phyloP scores from a whole-genome alignment of 129 eudicot genomes.

The Lonicera japonica region DNA sequence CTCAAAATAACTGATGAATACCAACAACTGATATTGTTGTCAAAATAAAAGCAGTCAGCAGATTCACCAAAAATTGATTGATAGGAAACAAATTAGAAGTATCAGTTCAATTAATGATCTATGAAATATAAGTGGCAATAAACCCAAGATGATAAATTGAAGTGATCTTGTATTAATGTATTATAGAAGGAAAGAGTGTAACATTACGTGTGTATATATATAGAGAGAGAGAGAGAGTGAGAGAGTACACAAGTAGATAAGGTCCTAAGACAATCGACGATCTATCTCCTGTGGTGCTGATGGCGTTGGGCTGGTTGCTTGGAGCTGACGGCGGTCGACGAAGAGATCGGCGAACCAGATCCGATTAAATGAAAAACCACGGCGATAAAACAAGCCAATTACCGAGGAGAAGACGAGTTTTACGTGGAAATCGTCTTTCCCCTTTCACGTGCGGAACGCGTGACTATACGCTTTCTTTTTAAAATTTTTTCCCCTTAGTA shows the following conservation, averaged over 20 bases:
- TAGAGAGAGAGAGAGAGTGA: not conserved
- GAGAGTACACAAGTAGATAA: not conserved
- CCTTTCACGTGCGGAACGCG: not conserved
- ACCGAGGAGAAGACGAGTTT: not conserved
- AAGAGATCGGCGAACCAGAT: conserved; percentile 10
- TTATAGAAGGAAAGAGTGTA: not conserved
- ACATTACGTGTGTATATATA: too few relatives aligned
- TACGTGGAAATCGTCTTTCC: not conserved
- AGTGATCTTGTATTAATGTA: not conserved
- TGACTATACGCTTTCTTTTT: not conserved
- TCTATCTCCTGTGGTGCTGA: not conserved
- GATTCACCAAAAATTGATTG: not conserved
- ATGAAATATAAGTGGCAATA: not conserved
- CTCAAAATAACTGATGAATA: too few relatives aligned
- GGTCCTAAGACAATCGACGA: not conserved
- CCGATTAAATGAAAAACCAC: conserved; percentile 24
- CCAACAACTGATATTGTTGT: too few relatives aligned
- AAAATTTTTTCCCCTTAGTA: too few relatives aligned
- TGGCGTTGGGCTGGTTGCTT: not conserved
- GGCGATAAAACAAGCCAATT: not conserved
- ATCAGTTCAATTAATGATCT: not conserved
- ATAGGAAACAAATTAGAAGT: not conserved
- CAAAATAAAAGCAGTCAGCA: not conserved
- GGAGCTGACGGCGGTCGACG: conserved; percentile 12
- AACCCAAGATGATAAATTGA: not conserved